phyloP scores from a whole-genome alignment of 257 asterid species.

The Solanum etuberosum region DNA sequence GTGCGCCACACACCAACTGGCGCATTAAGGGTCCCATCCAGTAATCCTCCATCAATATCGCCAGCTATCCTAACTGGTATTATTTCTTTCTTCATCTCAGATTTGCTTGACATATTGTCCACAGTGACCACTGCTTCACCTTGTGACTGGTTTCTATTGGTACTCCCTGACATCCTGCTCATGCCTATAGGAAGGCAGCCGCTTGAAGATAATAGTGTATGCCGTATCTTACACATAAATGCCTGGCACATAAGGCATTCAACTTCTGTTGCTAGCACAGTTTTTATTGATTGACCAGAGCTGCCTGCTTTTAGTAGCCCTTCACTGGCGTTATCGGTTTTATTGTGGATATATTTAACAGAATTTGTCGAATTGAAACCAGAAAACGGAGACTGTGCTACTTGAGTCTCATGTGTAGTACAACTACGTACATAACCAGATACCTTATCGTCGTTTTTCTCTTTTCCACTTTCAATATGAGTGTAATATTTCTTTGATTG shows the following conservation, averaged over 20 bases:
- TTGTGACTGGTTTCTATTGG: slow-evolving; percentile 36
- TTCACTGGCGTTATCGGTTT: slow-evolving; percentile 33
- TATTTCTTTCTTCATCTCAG: slow-evolving; percentile 74
- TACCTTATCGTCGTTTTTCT: slow-evolving; percentile 27
- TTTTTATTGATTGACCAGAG: slow-evolving; percentile 45
- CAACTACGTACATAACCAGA: slow-evolving; percentile 19
- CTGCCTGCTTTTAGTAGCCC: slow-evolving; percentile 44
- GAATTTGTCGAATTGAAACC: slow-evolving; percentile 33
- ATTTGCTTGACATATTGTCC: slow-evolving; percentile 49
- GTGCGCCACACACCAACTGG: slow-evolving; percentile 99
- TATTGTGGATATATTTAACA: slow-evolving; percentile 27
- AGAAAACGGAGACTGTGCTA: slow-evolving; percentile 38
- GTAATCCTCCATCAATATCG: slow-evolving; percentile 73
- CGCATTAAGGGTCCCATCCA: slow-evolving; percentile 69
- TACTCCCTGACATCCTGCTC: slow-evolving; percentile 54
- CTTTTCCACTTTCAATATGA: slow-evolving; percentile 54
- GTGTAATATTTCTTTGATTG: slow-evolving; percentile 60
- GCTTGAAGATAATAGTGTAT: slow-evolving; percentile 51
- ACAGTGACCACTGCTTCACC: slow-evolving; percentile 55
- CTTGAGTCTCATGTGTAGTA: slow-evolving; percentile 33
- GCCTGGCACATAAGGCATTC: slow-evolving; percentile 89
- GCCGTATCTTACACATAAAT: slow-evolving; percentile 90
- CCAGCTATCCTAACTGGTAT: slow-evolving; percentile 91
- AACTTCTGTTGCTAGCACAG: slow-evolving; percentile 74
- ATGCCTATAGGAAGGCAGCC: slow-evolving; percentile 31